Conservation (phyloP, 2,329 filamentous ascomycete species). For the Pyrenophora graminea region DNA sequence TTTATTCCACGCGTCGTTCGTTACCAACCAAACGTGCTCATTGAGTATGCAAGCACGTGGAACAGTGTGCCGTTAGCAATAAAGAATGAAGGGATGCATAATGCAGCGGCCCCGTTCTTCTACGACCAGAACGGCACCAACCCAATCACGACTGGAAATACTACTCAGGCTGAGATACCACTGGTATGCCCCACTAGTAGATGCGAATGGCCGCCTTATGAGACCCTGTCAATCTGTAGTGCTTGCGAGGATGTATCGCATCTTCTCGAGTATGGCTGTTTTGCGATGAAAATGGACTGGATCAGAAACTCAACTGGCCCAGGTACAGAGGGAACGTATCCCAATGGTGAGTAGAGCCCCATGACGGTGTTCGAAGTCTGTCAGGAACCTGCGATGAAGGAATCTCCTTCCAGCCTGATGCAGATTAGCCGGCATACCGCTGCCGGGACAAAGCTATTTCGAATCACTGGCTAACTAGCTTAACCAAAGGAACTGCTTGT, state of each 20-base stretch:
- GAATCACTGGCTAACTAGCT: not conserved
- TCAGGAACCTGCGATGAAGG: too few species aligned
- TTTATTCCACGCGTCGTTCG: conserved; percentile 14
- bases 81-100: not conserved
- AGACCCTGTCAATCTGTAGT: conserved; percentile 32
- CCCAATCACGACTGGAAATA: conserved; percentile 16
- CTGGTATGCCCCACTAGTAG: conserved; percentile 29
- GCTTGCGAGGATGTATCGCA: conserved; percentile 23
- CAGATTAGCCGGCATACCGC: too few species aligned
- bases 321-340: conserved; percentile 2
- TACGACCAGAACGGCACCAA: conserved; percentile 25
- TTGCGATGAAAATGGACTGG: conserved; percentile 23
- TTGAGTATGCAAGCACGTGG: not conserved
- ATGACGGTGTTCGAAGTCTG: too few species aligned
- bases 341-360: not conserved
- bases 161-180: conserved; percentile 29
- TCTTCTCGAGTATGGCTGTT: conserved; percentile 22
- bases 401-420: too few species aligned
- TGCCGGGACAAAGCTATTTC: not conserved
- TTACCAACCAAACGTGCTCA: conserved; percentile 5
- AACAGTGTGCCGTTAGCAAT: not conserved
- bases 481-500: conserved; percentile 19
- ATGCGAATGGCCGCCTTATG: conserved; percentile 28
- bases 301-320: conserved; percentile 8
- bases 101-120: conserved; percentile 15